Base-by-base conservation (phyloP, 345 rosid species). In the Citrus cavaleriei region DNA sequence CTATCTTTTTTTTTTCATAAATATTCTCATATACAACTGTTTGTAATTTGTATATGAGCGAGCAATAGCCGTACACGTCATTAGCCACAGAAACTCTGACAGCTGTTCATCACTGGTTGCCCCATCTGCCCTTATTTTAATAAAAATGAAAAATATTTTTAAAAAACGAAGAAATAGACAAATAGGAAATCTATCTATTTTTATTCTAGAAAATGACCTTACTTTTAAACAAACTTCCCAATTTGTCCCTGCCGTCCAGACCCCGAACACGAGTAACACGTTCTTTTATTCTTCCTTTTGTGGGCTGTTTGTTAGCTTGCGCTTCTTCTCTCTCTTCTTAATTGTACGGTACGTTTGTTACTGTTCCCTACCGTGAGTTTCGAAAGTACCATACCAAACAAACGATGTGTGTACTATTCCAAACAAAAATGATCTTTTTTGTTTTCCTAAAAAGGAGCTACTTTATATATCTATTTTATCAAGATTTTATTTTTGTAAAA, bases 251-350 rank as follows among this genome's bases (percentile, higher is more conserved):
- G 25, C 18, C 66, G 55, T 34, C 64, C 28, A 0, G 28, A 4
- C 67, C 21, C 4, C 9, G 64, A 66, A 8, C 79, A 67, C 62
- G 79, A 55, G 27, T 55, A 35, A 35, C 79, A 67, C 79, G 73
- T 55, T n/a, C 51, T 68, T 25, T 32, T n/a, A 6, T 22, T 61
- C 4, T 3, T 73, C 22, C 1, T 10, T 6, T 12, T 1, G 22
- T 3, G 25, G 25, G 34, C 22, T 14, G 37, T 37, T 74, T 3
- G 22, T 57, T 37, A 16, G 58, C 8, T 21, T 21, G 2, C 22
- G 58, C 6, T 6, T 1, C 27, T 24, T 34, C 46, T 7, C n/a
- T 58, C 66, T 34, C 10, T 57, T 25, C 35, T 34, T 0, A 10
- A 12, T 21, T 32, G 24, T 71, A 30, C 60, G 10, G 10, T 27